Evolutionary conservation across 2,329 filamentous ascomycete genomes (phyloP).

Genomic region (Sclerotinia minor): DNA sequence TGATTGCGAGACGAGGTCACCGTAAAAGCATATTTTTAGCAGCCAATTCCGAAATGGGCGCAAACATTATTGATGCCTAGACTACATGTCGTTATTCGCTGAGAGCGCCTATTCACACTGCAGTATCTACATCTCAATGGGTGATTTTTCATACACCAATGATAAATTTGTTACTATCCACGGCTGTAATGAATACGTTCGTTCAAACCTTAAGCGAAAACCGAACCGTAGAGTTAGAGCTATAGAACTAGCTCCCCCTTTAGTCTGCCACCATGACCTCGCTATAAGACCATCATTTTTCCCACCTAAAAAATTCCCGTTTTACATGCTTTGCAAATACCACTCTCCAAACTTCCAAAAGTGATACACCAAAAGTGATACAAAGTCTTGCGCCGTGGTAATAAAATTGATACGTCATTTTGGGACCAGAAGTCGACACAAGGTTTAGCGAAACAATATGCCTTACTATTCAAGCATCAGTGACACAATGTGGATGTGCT

Average conservation of each 20-base stretch:
- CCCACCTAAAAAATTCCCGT: too few relatives aligned
- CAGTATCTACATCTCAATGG: not conserved
- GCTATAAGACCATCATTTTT: not conserved
- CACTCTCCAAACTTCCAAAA: not conserved
- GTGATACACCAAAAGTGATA: not conserved
- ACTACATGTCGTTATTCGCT: not conserved
- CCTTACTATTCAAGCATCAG: slow-evolving; percentile 15
- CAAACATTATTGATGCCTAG: not conserved
- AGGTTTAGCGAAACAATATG: not conserved
- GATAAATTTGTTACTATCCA: not conserved
- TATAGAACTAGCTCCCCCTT: not conserved
- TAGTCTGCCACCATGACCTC: not conserved
- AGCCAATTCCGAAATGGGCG: not conserved
- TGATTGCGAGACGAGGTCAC: too few relatives aligned
- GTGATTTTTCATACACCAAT: not conserved
- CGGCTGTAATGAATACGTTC: not conserved
- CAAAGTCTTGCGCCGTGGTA: not conserved
- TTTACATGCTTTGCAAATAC: not conserved
- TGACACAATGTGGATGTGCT: slow-evolving; percentile 19
- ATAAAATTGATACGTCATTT: not conserved
- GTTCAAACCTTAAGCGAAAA: not conserved
- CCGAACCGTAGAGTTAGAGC: not conserved
- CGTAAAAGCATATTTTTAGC: too few relatives aligned
- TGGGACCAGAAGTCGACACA: not conserved
- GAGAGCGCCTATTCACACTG: too few relatives aligned